Base-by-base conservation (phyloP, 805 yeast species). In the Myxozyma melibiosi region DNA sequence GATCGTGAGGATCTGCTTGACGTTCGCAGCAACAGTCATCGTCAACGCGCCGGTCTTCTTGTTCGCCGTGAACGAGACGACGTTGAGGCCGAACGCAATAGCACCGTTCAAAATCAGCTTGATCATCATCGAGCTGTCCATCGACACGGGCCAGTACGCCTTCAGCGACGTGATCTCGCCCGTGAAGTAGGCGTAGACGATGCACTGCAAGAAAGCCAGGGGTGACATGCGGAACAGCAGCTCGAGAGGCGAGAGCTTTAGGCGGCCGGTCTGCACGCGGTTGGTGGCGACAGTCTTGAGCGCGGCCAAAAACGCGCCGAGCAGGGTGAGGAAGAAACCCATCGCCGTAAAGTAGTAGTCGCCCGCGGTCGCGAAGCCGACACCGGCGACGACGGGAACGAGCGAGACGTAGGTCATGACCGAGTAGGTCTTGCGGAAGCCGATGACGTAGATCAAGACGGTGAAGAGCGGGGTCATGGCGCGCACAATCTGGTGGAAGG, bases 21-120 rank as follows among this genome's bases (percentile, higher is more conserved):
- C 65, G 41, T 66, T 66, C 51, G 69, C 68, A 27, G 68, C 68
- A 37, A 66, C 68, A 14, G 68, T 66, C 68, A 66, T 66, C 28
- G 68, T 66, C 40, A 66, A 47, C 4, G 68, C 68, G 16, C 67
- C 69, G 18, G 68, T 65, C 66, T 66, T 66, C 62, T 66, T 66
- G 63, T 66, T 66, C 33, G 69, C 69, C 22, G 68, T 66, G 55
- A 66, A 66, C 5, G 69, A 66, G 16, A 65, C 69, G 22, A 66
- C 65, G 49, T 66, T 66, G 18, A 66, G 58, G 11, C 68, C 66
- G 25, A 66, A 66, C 6, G 68, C 68, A 28, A 66, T 66, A 14
- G 62, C 57, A 18, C 68, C 68, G 54, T 66, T 66, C 44, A 66
- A 56, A 25, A 44, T 25, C 33, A 66, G 61, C 48, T 66, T 65